These are phyloP conservation scores for Luffa aegyptiaca DNA, from an alignment of 306 rosid species.

Conservation along the genomic window DNA sequence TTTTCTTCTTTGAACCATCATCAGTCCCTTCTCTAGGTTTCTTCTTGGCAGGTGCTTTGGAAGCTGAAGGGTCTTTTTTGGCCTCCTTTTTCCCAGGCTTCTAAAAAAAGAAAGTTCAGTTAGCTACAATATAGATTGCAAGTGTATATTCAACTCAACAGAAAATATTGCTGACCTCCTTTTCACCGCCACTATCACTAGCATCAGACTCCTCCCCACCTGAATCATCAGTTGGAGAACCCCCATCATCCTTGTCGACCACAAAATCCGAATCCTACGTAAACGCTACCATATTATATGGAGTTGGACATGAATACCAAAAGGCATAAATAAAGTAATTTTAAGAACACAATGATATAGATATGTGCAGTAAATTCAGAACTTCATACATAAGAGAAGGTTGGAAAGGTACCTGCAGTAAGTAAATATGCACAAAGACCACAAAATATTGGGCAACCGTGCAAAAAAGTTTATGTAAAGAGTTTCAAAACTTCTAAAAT, in stretches of 20 bases:
- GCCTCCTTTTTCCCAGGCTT: constrained; percentile 79
- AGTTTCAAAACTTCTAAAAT: neutral
- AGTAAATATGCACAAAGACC: neutral
- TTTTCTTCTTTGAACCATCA: constrained; percentile 79
- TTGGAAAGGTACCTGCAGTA: neutral
- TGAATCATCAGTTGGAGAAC: constrained; percentile 97
- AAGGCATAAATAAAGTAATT: neutral
- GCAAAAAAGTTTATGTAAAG: neutral
- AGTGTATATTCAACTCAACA: neutral
- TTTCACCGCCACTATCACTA: constrained; percentile 60
- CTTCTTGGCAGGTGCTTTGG: constrained; percentile 84
- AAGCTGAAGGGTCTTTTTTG: constrained; percentile 52
- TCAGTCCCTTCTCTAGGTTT: constrained; percentile 65
- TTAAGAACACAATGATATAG: neutral
- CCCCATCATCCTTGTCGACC: constrained; percentile 72
- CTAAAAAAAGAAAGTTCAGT: constrained; percentile 36
- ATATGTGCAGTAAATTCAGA: neutral
- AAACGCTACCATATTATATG: constrained; percentile 15
- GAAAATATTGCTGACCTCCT: constrained; percentile 43
- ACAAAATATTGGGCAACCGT: neutral
- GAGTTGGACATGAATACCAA: neutral
- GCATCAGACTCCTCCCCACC: constrained; percentile 85
- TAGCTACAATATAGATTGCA: constrained; percentile 10
- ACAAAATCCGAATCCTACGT: constrained; percentile 85
- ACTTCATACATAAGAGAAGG: neutral